phyloP scores from a whole-genome alignment of 768 basidiomycete genomes.

The Xanthoconium purpureum region DNA sequence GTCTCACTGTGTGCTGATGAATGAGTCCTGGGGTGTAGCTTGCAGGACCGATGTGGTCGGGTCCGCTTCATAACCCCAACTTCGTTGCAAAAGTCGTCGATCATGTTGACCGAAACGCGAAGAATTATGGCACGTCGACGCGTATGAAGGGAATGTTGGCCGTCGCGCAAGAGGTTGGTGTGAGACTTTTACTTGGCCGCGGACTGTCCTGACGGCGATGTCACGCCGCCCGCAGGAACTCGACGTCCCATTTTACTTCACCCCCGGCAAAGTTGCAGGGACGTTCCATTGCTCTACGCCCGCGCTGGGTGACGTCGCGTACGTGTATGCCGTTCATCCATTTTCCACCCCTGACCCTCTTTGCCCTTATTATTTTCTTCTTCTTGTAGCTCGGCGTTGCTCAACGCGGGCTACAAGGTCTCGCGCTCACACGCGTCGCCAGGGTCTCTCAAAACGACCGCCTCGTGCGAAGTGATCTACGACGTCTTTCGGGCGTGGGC shows the following conservation, averaged over 20 bases:
- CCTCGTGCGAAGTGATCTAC: slow-evolving; percentile 64
- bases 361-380: too few relatives aligned
- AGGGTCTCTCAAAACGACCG: slow-evolving; percentile 91
- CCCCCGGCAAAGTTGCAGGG: slow-evolving; percentile 73
- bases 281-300: slow-evolving; percentile 82
- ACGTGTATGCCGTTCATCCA: slow-evolving; percentile 38
- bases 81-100: slow-evolving; percentile 76
- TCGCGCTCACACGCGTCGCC: slow-evolving; percentile 89
- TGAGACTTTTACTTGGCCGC: not conserved
- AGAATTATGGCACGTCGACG: slow-evolving; percentile 69
- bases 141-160: slow-evolving; percentile 97
- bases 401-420: slow-evolving; percentile 79
- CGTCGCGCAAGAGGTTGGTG: slow-evolving; percentile 79
- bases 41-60: slow-evolving; percentile 97
- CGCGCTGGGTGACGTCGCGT: slow-evolving; percentile 72
- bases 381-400: slow-evolving; percentile 70
- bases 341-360: not conserved
- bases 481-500: slow-evolving; percentile 88
- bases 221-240: slow-evolving; percentile 54
- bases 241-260: slow-evolving; percentile 79
- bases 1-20: not conserved
- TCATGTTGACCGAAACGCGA: slow-evolving; percentile 61
- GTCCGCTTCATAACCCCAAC: slow-evolving; percentile 70
- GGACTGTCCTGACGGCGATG: not conserved
- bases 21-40: slow-evolving; percentile 43